Base-by-base conservation (phyloP, 352 stramenopile genomes). In the Globisporangium uncinulatum region DNA sequence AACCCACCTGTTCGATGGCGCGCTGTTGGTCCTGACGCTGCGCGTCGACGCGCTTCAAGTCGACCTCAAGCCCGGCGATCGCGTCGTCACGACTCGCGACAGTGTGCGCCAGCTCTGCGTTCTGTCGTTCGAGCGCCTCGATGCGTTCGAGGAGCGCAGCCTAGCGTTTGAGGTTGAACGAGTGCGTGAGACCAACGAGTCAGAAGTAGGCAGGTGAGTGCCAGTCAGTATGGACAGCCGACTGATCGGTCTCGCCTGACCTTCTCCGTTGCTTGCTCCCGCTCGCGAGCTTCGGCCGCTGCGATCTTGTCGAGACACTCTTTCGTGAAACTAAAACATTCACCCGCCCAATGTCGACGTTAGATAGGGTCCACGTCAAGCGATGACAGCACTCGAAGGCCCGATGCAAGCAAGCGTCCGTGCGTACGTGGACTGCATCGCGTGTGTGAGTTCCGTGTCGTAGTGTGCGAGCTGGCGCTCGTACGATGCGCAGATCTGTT, bases 381-480 rank as follows among this genome's bases (percentile, higher is more conserved):
- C 51, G 41, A 48, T 36, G 50, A 50, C 42, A 61, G 56, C 31
- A 52, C 66, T 44, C 15, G 21, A 24, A 31, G 5, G 11, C 15
- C 14, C 15, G 13, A 45, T 4, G 24, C 24, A 29, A 29, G 24
- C 24, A 29, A 59, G 17, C 44, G 7, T 39, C 46, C 5, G 17
- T 53, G 56, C 62, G 29, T 56, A 73, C 66, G 56, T 62, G 1
- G 74, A 82, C 56, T 79, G 68, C 46, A 81, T 71, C 6, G 74
- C 74, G 31, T 70, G 62, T 3, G 73, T 78, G 39, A 86, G 66
- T 39, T 83, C 79, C 0, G 57, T 69, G 37, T 89, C 76, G 19
- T 66, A 73, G 1, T 69, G 71, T 13, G 74, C 56, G 15, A 89
- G 66, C 59, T 87, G 79, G 2, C 54, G 59, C 14, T 89, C 79